Evolutionary conservation across 192 early-diverging fungal genomes (phyloP), one percentile per base, ranked within the genome.

Genomic region (Umbelopsis vinacea): DNA sequence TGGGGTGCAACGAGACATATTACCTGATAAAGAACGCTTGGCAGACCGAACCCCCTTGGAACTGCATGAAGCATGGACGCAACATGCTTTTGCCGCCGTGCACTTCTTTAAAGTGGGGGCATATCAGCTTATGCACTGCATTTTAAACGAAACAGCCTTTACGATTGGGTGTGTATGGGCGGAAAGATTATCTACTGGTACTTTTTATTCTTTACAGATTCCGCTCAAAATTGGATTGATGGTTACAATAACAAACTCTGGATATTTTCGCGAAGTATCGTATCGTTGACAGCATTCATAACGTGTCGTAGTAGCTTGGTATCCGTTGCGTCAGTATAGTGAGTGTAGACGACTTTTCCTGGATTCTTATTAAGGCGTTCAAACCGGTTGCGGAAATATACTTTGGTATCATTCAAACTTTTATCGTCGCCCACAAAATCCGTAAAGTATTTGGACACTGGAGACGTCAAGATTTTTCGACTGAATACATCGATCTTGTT

Each of bases 401-500:
- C 69, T 24, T 47, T 71, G 0, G 75, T 79, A 38, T 71, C 66
- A 0, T 35, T 53, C 4, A 57, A 48, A 50, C 76, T 71, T 0
- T 19, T 52, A 7, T 68, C 60, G n/a, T 76, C 81, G 73, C 85
- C 86, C 29, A 46, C 35, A 47, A 84, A 88, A 45, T 88, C 86
- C 8, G 86, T 77, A 67, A 88, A 88, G 12, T 80, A 85, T 8
- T 72, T 50, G 21, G 55, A 74, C 26, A 88, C 79, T 22, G 71
- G 60, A 0, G 86, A 81, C 14, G 71, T 57, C 10, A 57, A 5
- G 17, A 87, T 74, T 48, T 87, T 87, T 33, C 71, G 37, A 46
- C 85, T 75, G 48, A 87, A 87, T 10, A 87, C 77, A 66, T 87
- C 86, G 2, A 85, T 83, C 71, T 87, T 87, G 76, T 87, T 87